Percentiles rank a stretch among this genome's conserved stretches.
Conservation (phyloP, 2,329 filamentous ascomycete species). For the Ampelomyces quisqualis region DNA sequence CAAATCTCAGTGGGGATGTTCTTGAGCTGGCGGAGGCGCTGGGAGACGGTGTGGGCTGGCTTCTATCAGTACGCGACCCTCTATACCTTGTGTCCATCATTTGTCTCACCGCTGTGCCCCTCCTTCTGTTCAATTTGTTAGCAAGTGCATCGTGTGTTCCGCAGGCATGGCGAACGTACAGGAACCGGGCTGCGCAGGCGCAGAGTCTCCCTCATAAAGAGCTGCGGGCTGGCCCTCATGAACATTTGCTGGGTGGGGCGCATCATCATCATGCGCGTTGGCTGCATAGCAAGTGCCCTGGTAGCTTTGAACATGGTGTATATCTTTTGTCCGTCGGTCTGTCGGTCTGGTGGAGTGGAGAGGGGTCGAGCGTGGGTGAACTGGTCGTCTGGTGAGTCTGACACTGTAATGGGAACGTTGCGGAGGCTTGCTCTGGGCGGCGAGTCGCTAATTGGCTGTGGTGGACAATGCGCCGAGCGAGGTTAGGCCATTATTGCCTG, state of each 20-base stretch:
- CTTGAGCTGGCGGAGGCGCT: slow-evolving; percentile 86
- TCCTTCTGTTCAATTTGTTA: slow-evolving; percentile 59
- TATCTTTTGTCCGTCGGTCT: slow-evolving; percentile 31
- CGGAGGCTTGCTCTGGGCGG: slow-evolving; percentile 23
- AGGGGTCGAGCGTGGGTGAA: slow-evolving; percentile 23
- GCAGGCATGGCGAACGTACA: slow-evolving; percentile 56
- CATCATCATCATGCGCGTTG: slow-evolving; percentile 46
- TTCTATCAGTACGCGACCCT: slow-evolving; percentile 20
- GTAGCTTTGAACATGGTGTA: slow-evolving; percentile 43
- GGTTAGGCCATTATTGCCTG: slow-evolving; percentile 35
- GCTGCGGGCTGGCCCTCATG: slow-evolving; percentile 41
- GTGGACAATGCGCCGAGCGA: slow-evolving; percentile 34
- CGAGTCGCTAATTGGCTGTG: slow-evolving; percentile 36
- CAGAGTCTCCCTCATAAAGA: slow-evolving; percentile 51
- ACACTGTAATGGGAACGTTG: slow-evolving; percentile 32
- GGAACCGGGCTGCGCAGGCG: slow-evolving; percentile 62
- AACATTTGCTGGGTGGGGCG: slow-evolving; percentile 43
- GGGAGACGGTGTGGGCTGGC: slow-evolving; percentile 91
- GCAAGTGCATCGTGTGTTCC: slow-evolving; percentile 22
- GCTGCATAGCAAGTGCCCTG: slow-evolving; percentile 43
- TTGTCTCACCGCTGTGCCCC: slow-evolving; percentile 60
- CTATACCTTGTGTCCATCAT: slow-evolving; percentile 12
- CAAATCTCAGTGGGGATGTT: slow-evolving; percentile 91
- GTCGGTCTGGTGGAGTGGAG: slow-evolving; percentile 24
- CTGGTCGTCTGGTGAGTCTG: slow-evolving; percentile 28